These are phyloP conservation scores for Antitrichia curtipendula DNA, from an alignment of 225 moss, liverwort and hornwort genomes.

Conservation along the genomic window DNA sequence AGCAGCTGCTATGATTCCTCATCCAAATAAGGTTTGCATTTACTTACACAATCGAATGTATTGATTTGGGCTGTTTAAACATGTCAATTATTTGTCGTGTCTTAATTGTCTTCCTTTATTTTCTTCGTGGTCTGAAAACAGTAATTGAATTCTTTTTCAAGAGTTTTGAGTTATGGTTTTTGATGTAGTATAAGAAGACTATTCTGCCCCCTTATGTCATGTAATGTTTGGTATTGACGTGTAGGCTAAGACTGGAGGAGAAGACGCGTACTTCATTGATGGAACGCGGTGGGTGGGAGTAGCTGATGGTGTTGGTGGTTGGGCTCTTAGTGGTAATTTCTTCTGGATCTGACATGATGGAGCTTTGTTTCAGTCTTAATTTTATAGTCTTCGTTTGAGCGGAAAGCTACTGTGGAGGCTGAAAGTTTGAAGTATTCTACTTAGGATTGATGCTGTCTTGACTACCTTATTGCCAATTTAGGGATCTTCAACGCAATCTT, in stretches of 20 bases:
- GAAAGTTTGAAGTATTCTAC: background rate
- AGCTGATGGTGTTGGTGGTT: constrained; percentile 97
- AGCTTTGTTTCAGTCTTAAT: background rate
- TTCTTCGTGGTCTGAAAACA: background rate
- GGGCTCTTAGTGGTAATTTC: constrained; percentile 67
- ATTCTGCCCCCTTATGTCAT: background rate
- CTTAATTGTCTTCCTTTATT: background rate
- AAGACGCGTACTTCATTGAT: constrained; percentile 96
- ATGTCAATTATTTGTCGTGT: background rate
- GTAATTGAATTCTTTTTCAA: background rate
- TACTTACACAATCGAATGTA: background rate
- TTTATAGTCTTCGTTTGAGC: background rate
- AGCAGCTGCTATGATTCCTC: constrained; percentile 95
- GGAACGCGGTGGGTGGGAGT: constrained; percentile 90
- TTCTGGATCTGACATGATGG: background rate
- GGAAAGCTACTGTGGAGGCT: background rate
- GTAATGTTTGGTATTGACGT: background rate
- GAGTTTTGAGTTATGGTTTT: background rate
- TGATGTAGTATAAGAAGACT: background rate
- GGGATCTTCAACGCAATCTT: background rate
- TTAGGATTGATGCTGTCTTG: background rate
- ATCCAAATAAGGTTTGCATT: constrained; percentile 71
- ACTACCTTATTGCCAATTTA: background rate
- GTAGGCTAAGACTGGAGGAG: constrained; percentile 77
- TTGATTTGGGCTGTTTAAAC: background rate